These are phyloP conservation scores for Pyricularia sp. DNA, from an alignment of 2,329 filamentous ascomycete genomes.

Conservation along the genomic window DNA sequence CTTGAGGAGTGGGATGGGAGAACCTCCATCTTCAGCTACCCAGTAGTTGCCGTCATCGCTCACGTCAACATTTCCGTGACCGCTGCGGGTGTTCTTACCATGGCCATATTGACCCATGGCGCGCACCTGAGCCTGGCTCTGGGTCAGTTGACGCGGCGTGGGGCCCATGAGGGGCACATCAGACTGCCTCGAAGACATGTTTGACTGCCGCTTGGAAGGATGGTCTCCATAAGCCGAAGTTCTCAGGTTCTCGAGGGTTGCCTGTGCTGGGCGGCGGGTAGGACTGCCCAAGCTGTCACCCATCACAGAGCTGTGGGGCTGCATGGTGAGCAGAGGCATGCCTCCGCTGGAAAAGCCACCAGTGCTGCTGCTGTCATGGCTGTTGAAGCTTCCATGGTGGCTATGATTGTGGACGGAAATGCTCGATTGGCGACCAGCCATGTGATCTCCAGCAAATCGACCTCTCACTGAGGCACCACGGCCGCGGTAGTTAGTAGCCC, in stretches of 20 bases:
- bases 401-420: background rate
- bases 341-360: background rate
- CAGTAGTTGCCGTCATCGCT: background rate
- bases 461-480: background rate
- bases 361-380: background rate
- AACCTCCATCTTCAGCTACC: background rate
- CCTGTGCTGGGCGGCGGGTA: background rate
- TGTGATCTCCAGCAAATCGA: background rate
- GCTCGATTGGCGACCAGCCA: background rate
- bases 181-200: background rate
- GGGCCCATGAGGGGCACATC: background rate
- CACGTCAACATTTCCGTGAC: background rate
- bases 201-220: background rate
- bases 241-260: background rate
- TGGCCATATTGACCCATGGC: background rate
- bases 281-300: background rate
- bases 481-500: background rate
- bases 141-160: background rate
- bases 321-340: background rate
- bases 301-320: background rate
- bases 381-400: background rate
- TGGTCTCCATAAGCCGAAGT: background rate
- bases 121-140: background rate
- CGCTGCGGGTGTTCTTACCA: background rate
- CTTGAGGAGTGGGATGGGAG: constrained; percentile 4